Base-by-base conservation (phyloP, 345 rosid genomes). In the Populus tremula region DNA sequence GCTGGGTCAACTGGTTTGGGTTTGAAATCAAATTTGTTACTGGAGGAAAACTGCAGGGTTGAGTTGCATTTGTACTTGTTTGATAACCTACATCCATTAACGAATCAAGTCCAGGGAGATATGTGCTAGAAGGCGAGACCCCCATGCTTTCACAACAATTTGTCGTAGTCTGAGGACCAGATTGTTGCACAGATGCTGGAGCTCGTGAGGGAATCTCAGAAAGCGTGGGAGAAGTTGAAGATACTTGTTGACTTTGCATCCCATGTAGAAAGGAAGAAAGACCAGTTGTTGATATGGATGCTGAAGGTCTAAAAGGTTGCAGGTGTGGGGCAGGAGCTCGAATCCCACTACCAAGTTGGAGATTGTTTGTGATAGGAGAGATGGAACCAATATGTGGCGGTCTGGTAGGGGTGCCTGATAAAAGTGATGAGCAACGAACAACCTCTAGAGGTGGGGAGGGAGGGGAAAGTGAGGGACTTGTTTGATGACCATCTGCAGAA, bases 311-410 rank as follows among this genome's bases (percentile, higher is more conserved):
- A 65, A 85, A 82, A 67, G 77, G 80, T 36, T 84, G 90, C 73
- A 88, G 43, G 80, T 90, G 90, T 4, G 91, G 89, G 59, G 93
- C 86, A 74, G 88, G 90, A 70, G 88, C 83, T 69, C 88, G 85
- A 75, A 79, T 53, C 77, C 84, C 88, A 70, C 79, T 76, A 43
- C 84, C 61, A 21, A 70, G 43, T 74, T 78, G 89, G 71, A 53
- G 79, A 77, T 73, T 87, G 69, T 56, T 71, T 1, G 73, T 17
- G 18, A 90, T 17, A 41, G 85, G 81, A 47, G 79, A 38, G 43
- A 82, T 31, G n/a, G 82, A 73, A 73, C 77, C 79, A 67, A 85
- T 75, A 56, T 70, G 77, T 65, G 86, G 81, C 7, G 87, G 84
- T 77, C 87, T 84, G 13, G 76, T 41, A 41, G 78, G 62, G 65